A percentile compares a stretch with the other conserved stretches of the same genome.
phyloP scores from a whole-genome alignment of 1,284 basidiomycete genomes.

The Cryptococcus wingfieldii region DNA sequence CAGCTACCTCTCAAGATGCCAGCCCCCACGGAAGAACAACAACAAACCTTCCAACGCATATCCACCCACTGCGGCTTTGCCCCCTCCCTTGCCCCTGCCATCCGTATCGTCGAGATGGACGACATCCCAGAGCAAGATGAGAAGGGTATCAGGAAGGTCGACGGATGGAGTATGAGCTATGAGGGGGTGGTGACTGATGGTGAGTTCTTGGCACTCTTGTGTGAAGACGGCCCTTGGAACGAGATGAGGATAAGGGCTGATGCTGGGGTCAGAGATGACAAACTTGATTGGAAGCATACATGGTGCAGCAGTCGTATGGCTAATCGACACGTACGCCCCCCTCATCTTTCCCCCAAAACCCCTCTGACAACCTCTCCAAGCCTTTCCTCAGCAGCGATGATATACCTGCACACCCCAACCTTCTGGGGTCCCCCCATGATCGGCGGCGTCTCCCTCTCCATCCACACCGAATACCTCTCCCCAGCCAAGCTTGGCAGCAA shows the following conservation, averaged over 20 bases:
- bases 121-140: constrained; percentile 17
- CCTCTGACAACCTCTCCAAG: constrained; percentile 3
- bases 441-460: constrained; percentile 30
- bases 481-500: constrained; percentile 16
- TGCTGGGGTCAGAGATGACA: constrained; percentile 25
- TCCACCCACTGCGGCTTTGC: constrained; percentile 4
- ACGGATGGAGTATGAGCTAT: constrained; percentile 22
- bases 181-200: constrained; percentile 17
- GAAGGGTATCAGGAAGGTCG: constrained; percentile 16
- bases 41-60: constrained; percentile 11
- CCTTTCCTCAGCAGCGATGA: constrained; percentile 25
- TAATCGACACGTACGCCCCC: constrained; percentile 35
- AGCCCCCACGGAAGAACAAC: constrained; percentile 12
- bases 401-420: constrained; percentile 24
- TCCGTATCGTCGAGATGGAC: constrained; percentile 19
- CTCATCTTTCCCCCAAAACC: neutral
- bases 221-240: too few relatives aligned
- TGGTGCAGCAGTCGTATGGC: constrained; percentile 37
- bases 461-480: constrained; percentile 36
- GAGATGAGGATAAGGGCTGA: too few relatives aligned
- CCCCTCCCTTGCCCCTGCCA: constrained; percentile 1
- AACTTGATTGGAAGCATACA: constrained; percentile 33
- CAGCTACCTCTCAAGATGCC: neutral
- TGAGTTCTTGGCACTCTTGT: constrained; percentile 5
- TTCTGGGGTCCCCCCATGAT: constrained; percentile 43